Conservation (phyloP, 2,329 filamentous ascomycete species). For the Cladosporium colombiae region DNA sequence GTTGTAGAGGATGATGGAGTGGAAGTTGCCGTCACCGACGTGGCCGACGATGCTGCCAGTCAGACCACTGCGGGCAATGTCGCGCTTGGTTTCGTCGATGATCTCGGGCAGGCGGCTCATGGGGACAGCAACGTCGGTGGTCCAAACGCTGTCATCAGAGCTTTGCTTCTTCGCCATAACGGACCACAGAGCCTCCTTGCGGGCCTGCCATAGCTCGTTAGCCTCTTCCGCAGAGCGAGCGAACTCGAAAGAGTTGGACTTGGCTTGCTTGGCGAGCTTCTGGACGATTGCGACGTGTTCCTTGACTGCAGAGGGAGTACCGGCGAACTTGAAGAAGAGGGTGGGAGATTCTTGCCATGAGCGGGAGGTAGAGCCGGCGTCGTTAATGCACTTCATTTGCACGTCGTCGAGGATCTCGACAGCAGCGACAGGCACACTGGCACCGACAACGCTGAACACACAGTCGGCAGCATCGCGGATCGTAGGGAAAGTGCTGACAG, state of each 20-base stretch:
- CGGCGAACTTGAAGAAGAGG: slow-evolving; percentile 74
- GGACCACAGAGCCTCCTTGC: slow-evolving; percentile 74
- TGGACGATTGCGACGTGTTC: slow-evolving; percentile 74
- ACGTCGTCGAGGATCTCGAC: slow-evolving; percentile 90
- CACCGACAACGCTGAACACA: slow-evolving; percentile 75
- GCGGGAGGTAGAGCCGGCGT: slow-evolving; percentile 63
- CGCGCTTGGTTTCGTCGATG: slow-evolving; percentile 72
- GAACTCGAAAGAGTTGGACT: slow-evolving; percentile 69
- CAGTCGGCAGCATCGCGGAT: slow-evolving; percentile 75
- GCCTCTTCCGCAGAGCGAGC: slow-evolving; percentile 65
- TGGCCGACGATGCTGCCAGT: slow-evolving; percentile 69
- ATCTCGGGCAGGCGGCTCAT: slow-evolving; percentile 71
- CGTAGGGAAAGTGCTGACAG: slow-evolving; percentile 65
- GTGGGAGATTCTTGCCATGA: slow-evolving; percentile 70
- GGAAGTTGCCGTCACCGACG: slow-evolving; percentile 75
- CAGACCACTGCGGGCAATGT: slow-evolving; percentile 63
- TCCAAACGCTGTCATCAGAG: slow-evolving; percentile 68
- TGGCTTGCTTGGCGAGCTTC: slow-evolving; percentile 58
- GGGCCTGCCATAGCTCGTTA: slow-evolving; percentile 70
- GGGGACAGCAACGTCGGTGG: slow-evolving; percentile 78
- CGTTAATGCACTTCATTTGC: slow-evolving; percentile 77
- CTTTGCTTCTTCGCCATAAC: slow-evolving; percentile 65
- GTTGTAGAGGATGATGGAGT: slow-evolving; percentile 66
- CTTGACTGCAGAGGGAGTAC: slow-evolving; percentile 68
- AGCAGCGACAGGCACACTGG: slow-evolving; percentile 83